phyloP scores from a whole-genome alignment of 2,329 filamentous ascomycete genomes.

The Teratosphaeriaceae sp. region DNA sequence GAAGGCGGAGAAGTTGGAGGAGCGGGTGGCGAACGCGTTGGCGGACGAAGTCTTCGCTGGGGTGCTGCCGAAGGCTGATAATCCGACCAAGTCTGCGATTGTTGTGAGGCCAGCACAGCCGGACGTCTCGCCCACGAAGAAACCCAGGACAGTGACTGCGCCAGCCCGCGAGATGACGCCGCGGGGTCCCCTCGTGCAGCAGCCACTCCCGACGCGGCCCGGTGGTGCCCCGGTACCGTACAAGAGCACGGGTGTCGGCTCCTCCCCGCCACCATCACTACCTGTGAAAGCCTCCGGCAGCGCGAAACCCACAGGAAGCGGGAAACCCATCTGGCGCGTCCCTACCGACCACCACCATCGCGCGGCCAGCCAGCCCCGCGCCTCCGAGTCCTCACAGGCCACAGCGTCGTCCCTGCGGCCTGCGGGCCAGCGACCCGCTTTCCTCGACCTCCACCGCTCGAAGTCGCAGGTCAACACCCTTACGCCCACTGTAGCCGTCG shows the following conservation, averaged over 20 bases:
- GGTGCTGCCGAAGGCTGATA: conserved; percentile 8
- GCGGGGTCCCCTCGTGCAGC: conserved; percentile 27
- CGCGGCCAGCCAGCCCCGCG: conserved; percentile 45
- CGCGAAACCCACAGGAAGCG: conserved; percentile 38
- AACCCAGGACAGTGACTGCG: too few species aligned
- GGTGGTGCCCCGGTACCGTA: conserved; percentile 39
- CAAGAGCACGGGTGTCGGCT: conserved; percentile 53
- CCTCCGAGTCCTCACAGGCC: conserved; percentile 30
- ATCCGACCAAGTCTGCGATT: conserved; percentile 9
- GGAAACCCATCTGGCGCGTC: conserved; percentile 49
- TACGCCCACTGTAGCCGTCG: conserved; percentile 42
- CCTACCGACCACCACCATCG: conserved; percentile 42
- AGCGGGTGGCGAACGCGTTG: conserved; percentile 66
- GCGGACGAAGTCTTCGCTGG: conserved; percentile 74
- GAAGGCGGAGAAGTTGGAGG: conserved; percentile 51
- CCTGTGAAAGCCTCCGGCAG: conserved; percentile 27
- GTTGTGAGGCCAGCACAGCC: conserved; percentile 8
- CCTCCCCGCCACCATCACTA: conserved; percentile 35
- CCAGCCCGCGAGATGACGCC: conserved; percentile 5
- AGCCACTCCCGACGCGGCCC: conserved; percentile 42
- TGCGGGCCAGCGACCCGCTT: conserved; percentile 31
- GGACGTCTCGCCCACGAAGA: conserved; percentile 3
- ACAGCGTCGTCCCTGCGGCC: conserved; percentile 33
- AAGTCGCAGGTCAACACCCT: conserved; percentile 36
- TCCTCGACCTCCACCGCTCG: conserved; percentile 41